Percentiles rank a stretch among this genome's conserved stretches.
These are phyloP conservation scores for Wickerhamiella shivajii DNA, from an alignment of 805 yeast species.

Conservation along the genomic window DNA sequence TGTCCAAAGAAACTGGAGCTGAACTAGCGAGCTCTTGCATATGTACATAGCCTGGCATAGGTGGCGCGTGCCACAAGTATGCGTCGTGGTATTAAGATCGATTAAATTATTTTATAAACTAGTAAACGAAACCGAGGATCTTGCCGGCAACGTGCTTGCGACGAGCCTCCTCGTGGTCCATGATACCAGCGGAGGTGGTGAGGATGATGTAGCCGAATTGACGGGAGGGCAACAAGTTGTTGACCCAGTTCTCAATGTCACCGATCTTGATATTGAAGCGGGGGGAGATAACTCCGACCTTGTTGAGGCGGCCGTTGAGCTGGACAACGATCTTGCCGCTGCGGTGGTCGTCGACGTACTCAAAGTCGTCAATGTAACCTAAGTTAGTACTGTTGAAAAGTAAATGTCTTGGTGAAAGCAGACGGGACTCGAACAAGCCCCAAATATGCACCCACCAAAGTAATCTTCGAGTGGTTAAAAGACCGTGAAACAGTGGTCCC, in stretches of 20 bases:
- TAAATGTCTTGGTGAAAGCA: conserved; percentile 4
- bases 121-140: conserved; percentile 96
- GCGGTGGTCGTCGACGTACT: conserved; percentile 98
- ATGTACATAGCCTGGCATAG: no score
- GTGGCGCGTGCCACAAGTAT: no score
- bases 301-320: conserved; percentile 96
- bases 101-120: conserved; percentile 21
- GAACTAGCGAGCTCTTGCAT: no score
- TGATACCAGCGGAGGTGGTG: conserved; percentile 98
- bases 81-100: not conserved
- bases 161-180: conserved; percentile 99
- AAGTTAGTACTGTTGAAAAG: conserved; percentile 4
- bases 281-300: conserved; percentile 97
- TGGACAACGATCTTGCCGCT: conserved; percentile 94
- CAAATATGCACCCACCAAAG: conserved; percentile 11
- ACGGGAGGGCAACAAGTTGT: conserved; percentile 96
- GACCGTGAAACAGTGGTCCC: conserved; percentile 94
- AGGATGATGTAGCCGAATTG: conserved; percentile 96
- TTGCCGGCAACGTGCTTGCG: conserved; percentile 99
- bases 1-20: no score
- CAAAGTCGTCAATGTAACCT: conserved; percentile 93
- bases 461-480: conserved; percentile 90
- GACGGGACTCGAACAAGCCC: conserved; percentile 2
- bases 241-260: conserved; percentile 98
- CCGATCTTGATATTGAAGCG: conserved; percentile 93